These are phyloP conservation scores for Aspergillus homomorphus DNA, from an alignment of 495 filamentous ascomycete genomes.

Conservation along the genomic window DNA sequence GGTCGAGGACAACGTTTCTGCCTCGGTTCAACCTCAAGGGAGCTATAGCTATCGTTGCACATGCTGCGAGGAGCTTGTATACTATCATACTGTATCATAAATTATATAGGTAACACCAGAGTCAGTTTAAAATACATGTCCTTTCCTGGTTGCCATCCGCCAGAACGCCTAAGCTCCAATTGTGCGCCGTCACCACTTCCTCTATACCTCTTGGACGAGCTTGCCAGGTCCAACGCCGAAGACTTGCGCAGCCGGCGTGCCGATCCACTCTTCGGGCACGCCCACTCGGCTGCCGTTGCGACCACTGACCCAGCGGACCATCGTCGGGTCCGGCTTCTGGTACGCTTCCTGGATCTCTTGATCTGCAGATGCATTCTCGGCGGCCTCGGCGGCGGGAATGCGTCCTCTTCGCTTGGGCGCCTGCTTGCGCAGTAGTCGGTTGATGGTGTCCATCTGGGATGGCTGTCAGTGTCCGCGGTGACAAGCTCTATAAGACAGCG, in stretches of 20 bases:
- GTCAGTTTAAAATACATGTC: neutral
- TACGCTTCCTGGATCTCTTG: slow-evolving; percentile 49
- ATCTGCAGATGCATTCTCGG: slow-evolving; percentile 49
- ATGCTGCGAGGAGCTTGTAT: too few species aligned
- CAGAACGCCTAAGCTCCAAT: slow-evolving; percentile 28
- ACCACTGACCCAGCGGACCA: slow-evolving; percentile 76
- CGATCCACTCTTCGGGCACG: slow-evolving; percentile 82
- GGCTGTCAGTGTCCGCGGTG: slow-evolving; percentile 9
- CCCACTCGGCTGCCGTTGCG: slow-evolving; percentile 63
- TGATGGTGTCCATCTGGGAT: slow-evolving; percentile 89
- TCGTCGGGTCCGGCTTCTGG: slow-evolving; percentile 61
- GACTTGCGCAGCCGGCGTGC: slow-evolving; percentile 60
- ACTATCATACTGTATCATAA: slow-evolving; percentile 1
- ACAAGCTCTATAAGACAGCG: neutral
- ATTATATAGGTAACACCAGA: neutral
- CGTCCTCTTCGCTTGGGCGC: slow-evolving; percentile 75
- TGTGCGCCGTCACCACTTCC: slow-evolving; percentile 11
- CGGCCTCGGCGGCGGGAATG: slow-evolving; percentile 45
- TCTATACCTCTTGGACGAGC: slow-evolving; percentile 47
- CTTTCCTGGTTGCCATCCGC: slow-evolving; percentile 1
- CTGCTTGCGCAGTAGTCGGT: slow-evolving; percentile 93
- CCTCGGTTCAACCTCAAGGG: too few species aligned
- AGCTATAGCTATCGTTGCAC: too few species aligned
- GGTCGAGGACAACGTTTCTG: too few species aligned
- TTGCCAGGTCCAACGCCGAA: slow-evolving; percentile 48